phyloP scores from a whole-genome alignment of 202 grass and related monocot genomes.

The Setaria viridis region DNA sequence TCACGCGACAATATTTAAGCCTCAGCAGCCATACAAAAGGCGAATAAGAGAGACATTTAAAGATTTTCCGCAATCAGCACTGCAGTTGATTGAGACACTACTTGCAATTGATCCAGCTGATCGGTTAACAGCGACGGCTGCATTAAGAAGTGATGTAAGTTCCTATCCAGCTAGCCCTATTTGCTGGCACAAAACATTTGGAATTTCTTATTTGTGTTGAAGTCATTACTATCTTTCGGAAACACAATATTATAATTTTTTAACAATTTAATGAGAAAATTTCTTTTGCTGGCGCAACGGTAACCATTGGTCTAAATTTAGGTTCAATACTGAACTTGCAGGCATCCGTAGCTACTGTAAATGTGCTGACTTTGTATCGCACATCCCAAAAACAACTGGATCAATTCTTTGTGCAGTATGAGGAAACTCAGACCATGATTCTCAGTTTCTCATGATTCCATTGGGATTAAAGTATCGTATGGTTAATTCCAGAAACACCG shows the following conservation, averaged over 20 bases:
- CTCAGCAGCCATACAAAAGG: slow-evolving; percentile 88
- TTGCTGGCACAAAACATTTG: slow-evolving; percentile 22
- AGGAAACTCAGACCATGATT: slow-evolving; percentile 1
- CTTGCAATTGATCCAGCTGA: slow-evolving; percentile 88
- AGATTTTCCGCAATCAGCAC: slow-evolving; percentile 82
- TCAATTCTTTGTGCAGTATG: slow-evolving; percentile 29
- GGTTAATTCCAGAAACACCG: slow-evolving; percentile 17
- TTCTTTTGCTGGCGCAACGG: background rate
- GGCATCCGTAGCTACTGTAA: background rate
- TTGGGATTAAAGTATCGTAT: slow-evolving; percentile 32
- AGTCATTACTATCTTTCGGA: slow-evolving; percentile 16
- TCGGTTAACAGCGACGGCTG: slow-evolving; percentile 77
- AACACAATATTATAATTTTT: background rate
- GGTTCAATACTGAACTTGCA: slow-evolving; percentile 1
- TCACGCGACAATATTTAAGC: slow-evolving; percentile 91
- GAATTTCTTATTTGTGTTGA: slow-evolving; percentile 5
- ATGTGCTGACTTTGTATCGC: slow-evolving; percentile 6
- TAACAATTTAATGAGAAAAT: slow-evolving; percentile 8
- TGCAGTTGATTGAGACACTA: slow-evolving; percentile 82
- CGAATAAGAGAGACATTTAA: slow-evolving; percentile 78
- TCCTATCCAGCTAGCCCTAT: background rate
- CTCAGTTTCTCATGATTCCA: background rate
- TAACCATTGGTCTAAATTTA: slow-evolving; percentile 19
- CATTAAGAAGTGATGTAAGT: slow-evolving; percentile 85
- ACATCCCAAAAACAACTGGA: slow-evolving; percentile 14